Base-by-base conservation (phyloP, 352 stramenopile species). In the Nothophytophthora sp. region DNA sequence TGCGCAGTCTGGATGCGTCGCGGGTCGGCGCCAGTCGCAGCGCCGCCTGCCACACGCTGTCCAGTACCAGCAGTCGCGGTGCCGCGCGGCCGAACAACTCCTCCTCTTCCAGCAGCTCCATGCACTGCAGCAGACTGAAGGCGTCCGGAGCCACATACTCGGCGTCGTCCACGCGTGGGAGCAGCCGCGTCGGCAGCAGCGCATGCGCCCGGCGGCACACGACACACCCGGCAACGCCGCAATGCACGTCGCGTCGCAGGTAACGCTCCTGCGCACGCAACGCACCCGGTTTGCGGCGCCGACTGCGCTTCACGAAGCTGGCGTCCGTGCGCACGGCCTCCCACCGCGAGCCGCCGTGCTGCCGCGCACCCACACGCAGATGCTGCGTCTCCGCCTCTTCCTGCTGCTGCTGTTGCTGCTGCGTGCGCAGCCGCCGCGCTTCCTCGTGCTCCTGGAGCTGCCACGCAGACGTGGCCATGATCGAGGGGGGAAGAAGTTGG, bases 131-230 rank as follows among this genome's bases (percentile, higher is more conserved):
- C 37, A 95, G 44, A 33, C 68, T 70, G 20, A 89, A 75, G 13
- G 81, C 77, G 45, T 95, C 84, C 0, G 84, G 84, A 9, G 92
- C 64, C 15, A 95, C 58, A 39, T 86, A 81, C 60, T 88, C 72
- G 12, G 67, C 66, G 4, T 56, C 32, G 1, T 53, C 34, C 2
- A 80, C 76, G 1, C 64, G 50, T 7, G 64, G 50, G 16, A 91
- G 46, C 13, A 67, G 43, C 5, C 70, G 60, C 64, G 2, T 3
- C 18, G 63, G 63, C 13, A 66, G 5, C 20, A 73, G 28, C 16
- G 63, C 63, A n/a, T 60, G 54, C 11, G 39, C 50, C 11, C 28
- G 25, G 11, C 46, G 53, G 64, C 81, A 93, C 18, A 51, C 36
- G 18, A 45, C 24, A 24, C 83, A 93, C 9, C 48, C 48, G 6